These are phyloP conservation scores for Colletotrichum costaricense DNA, from an alignment of 2,329 filamentous ascomycete species.

Conservation along the genomic window DNA sequence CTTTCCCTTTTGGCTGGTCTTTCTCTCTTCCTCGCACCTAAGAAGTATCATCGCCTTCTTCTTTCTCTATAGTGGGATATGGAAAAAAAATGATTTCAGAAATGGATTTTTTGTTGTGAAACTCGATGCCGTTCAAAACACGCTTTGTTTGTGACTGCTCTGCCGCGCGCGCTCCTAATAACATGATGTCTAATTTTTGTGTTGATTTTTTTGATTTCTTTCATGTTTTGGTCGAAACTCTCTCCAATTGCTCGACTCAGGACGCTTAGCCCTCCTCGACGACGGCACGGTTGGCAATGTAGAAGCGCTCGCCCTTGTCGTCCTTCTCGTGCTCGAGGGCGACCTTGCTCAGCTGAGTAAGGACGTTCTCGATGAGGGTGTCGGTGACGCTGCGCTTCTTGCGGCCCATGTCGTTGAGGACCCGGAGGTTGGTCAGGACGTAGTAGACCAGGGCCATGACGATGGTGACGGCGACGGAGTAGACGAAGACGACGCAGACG, in stretches of 20 bases:
- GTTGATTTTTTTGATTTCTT: background rate
- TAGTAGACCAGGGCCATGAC: conserved; percentile 75
- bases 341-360: conserved; percentile 72
- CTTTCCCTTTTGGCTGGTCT: conserved; percentile 6
- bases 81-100: background rate
- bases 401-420: conserved; percentile 72
- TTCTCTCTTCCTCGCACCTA: background rate
- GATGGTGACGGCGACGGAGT: conserved; percentile 74
- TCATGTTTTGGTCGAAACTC: background rate
- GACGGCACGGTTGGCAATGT: conserved; percentile 36
- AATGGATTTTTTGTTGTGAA: background rate
- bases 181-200: conserved; percentile 2
- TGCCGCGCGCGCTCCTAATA: conserved; percentile 1
- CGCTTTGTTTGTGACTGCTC: conserved; percentile 12
- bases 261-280: conserved; percentile 34
- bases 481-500: conserved; percentile 73
- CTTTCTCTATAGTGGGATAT: conserved; percentile 16
- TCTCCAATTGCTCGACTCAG: background rate
- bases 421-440: conserved; percentile 67
- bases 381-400: conserved; percentile 61
- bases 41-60: background rate
- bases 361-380: conserved; percentile 43
- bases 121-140: conserved; percentile 14
- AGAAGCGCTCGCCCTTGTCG: conserved; percentile 45
- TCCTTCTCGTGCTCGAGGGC: conserved; percentile 69